Evolutionary conservation across 768 basidiomycete species (phyloP), one percentile per base, ranked within the genome.

Genomic region (Suillus ampliporus): DNA sequence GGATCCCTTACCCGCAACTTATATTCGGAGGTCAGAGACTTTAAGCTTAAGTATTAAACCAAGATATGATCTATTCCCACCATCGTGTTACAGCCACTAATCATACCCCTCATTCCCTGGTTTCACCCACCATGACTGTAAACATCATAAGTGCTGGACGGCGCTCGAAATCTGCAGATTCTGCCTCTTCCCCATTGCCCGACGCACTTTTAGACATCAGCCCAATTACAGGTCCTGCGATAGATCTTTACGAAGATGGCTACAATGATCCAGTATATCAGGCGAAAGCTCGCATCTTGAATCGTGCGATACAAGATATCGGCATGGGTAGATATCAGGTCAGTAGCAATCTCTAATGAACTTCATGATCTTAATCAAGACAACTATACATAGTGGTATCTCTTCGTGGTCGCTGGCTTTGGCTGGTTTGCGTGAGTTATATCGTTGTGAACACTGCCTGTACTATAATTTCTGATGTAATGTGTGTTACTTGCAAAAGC

Each of bases 321-420:
- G 84, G 84, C 2, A 86, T 86, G 83, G 85, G 84, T 7, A 80
- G 72, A 64, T 86, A 86, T 63, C 85, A 85, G 78, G 83, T 80
- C 53, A 19, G 76, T 61, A 17, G 15, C 41, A 19, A 26, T 43
- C 28, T 43, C 31, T 3, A 5, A 19, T 26, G 2, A 38, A 31
- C 35, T 5, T 43, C 10, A n/a, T n/a, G 17, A 51, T 50, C n/a
- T 58, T 34, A 19, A 14, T 31, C 2, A 8, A 5, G 1, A 6
- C 23, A 37, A 3, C 60, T 23, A 5, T 4, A 51, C 31, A n/a
- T 53, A 79, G 78, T 79, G 79, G 79, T 64, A 65, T 62, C 62
- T 81, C 6, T 80, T 80, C 48, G 57, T 74, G 13, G 79, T 80
- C 31, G 67, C 77, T 3, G 79, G 80, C 37, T 80, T 80, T 64